Conservation (phyloP, 495 filamentous ascomycete genomes). For the Tuber borchii region DNA sequence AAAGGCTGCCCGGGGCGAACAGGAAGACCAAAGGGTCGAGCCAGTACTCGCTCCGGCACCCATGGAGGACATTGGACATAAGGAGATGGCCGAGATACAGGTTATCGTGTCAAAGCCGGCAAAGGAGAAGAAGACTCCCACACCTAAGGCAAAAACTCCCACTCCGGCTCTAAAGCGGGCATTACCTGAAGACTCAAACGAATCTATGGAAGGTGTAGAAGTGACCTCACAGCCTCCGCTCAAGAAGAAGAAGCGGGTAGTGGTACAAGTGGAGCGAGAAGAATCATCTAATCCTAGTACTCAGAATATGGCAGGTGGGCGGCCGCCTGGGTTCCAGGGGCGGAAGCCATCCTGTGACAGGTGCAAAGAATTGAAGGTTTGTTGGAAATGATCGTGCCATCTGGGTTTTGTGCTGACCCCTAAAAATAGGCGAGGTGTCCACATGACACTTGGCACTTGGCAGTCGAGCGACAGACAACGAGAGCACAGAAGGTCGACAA, state of each 20-base stretch:
- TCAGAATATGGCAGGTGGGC: conserved; percentile 22
- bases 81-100: conserved; percentile 4
- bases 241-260: conserved; percentile 25
- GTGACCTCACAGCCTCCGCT: conserved; percentile 6
- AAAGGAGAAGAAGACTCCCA: conserved; percentile 18
- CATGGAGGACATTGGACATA: conserved; percentile 6
- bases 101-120: conserved; percentile 5
- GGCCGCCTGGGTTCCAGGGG: conserved; percentile 37
- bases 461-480: conserved; percentile 21
- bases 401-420: conserved; percentile 19
- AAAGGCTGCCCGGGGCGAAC: conserved; percentile 4
- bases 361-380: conserved; percentile 40
- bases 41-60: background rate
- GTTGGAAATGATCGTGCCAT: conserved; percentile 5
- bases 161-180: conserved; percentile 18
- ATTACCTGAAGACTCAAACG: conserved; percentile 2
- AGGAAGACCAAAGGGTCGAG: conserved; percentile 10
- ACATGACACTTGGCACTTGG: conserved; percentile 40
- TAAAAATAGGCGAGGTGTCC: conserved; percentile 36
- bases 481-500: conserved; percentile 10
- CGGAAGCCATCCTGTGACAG: conserved; percentile 40
- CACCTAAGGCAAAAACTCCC: background rate
- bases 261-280: background rate
- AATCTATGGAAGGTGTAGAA: conserved; percentile 9
- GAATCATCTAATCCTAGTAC: background rate